A percentile compares a stretch with the other conserved stretches of the same genome.
phyloP scores from a whole-genome alignment of 1,139 yeast species.

The Kluyveromyces sp. region DNA sequence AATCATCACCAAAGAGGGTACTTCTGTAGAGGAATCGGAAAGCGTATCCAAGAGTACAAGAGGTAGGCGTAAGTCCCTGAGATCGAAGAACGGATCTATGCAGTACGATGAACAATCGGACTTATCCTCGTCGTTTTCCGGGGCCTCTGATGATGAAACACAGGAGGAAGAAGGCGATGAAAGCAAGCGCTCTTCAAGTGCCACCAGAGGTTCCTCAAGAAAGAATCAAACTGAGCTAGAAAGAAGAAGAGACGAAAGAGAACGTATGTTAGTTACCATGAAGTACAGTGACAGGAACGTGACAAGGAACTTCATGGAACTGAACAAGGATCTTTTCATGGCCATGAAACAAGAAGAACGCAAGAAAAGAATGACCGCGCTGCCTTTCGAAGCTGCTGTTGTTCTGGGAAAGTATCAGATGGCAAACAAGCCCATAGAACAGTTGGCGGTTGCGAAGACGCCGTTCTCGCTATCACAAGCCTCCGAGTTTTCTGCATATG shows the following conservation, averaged over 20 bases:
- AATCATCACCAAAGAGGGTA: background rate
- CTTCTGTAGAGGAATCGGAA: background rate
- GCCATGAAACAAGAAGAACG: conserved; percentile 31
- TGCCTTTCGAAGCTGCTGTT: conserved; percentile 14
- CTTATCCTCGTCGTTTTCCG: conserved; percentile 9
- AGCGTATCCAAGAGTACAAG: background rate
- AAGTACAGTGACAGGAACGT: conserved; percentile 31
- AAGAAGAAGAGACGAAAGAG: conserved; percentile 28
- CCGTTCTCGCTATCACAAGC: conserved; percentile 3
- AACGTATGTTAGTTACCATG: conserved; percentile 30
- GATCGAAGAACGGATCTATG: background rate
- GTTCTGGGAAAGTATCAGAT: conserved; percentile 5
- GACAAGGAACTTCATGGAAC: conserved; percentile 30
- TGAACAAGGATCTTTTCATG: conserved; percentile 26
- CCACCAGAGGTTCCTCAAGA: background rate
- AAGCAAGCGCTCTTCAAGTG: background rate
- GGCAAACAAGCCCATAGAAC: background rate
- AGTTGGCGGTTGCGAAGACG: background rate
- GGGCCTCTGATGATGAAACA: conserved; percentile 9
- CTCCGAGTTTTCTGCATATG: conserved; percentile 1
- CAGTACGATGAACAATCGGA: conserved; percentile 8
- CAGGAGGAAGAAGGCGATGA: conserved; percentile 6
- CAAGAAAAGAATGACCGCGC: conserved; percentile 26
- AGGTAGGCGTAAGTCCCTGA: conserved; percentile 3
- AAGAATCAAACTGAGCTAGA: conserved; percentile 27